Percentiles rank a stretch among this genome's conserved stretches.
These are phyloP conservation scores for Aspergillus sp. DNA, from an alignment of 2,329 filamentous ascomycete species.

Conservation along the genomic window DNA sequence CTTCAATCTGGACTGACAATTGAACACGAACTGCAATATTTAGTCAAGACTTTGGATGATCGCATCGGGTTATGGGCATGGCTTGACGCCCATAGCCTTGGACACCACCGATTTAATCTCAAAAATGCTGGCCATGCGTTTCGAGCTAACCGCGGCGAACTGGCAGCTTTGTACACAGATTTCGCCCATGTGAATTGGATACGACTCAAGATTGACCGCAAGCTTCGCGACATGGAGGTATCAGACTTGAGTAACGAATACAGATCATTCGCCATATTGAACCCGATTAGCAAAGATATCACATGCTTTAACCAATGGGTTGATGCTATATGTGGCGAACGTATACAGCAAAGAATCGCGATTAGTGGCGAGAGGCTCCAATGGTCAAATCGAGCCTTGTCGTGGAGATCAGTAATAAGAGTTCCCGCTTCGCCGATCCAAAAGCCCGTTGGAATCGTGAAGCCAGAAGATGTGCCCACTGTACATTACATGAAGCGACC, in stretches of 20 bases:
- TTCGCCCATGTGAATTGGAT: constrained; percentile 16
- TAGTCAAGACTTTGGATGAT: constrained; percentile 6
- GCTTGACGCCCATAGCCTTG: not conserved
- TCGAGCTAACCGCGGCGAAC: constrained; percentile 4
- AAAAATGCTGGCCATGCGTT: not conserved
- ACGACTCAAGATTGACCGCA: constrained; percentile 15
- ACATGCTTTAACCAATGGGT: constrained; percentile 14
- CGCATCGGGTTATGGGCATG: constrained; percentile 3
- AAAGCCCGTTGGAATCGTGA: too few species aligned
- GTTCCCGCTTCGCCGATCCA: too few species aligned
- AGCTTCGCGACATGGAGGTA: constrained; percentile 9
- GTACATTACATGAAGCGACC: too few species aligned
- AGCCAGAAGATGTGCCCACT: too few species aligned
- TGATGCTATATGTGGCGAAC: constrained; percentile 1
- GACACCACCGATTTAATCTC: not conserved
- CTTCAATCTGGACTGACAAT: constrained; percentile 1
- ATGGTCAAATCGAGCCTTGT: too few species aligned
- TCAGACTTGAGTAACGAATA: constrained; percentile 8
- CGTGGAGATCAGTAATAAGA: too few species aligned
- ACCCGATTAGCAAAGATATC: constrained; percentile 16
- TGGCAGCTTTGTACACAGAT: constrained; percentile 1
- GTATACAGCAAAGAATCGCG: too few species aligned
- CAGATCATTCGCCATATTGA: constrained; percentile 9
- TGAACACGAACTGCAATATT: constrained; percentile 5
- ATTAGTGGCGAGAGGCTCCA: too few species aligned